A percentile compares a stretch with the other conserved stretches of the same genome.
These are phyloP conservation scores for Corymbia calophylla DNA, from an alignment of 441 rosid genomes.

Conservation along the genomic window DNA sequence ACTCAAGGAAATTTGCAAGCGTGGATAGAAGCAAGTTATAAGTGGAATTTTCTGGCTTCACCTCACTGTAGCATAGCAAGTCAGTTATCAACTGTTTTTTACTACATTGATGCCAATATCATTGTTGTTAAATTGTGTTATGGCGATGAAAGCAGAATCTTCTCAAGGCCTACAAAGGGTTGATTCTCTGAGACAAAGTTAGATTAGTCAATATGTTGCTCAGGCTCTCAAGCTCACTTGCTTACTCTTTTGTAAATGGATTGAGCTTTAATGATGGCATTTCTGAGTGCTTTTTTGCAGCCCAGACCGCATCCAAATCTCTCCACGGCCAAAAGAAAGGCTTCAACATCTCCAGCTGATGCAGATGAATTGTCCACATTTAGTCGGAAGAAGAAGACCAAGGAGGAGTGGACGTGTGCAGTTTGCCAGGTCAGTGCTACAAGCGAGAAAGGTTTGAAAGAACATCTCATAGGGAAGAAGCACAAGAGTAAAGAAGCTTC, in stretches of 20 bases:
- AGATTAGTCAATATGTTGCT: not conserved
- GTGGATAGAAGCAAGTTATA: not conserved
- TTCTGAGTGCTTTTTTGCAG: constrained; percentile 22
- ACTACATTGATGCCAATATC: not conserved
- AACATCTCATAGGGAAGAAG: constrained; percentile 34
- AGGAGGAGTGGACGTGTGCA: constrained; percentile 45
- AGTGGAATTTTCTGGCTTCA: not conserved
- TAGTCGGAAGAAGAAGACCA: constrained; percentile 17
- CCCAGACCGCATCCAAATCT: constrained; percentile 32
- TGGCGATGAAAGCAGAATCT: not conserved
- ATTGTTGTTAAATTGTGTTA: not conserved
- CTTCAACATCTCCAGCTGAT: constrained; percentile 9
- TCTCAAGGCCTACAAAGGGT: not conserved
- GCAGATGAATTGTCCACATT: constrained; percentile 1
- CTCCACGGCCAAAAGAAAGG: constrained; percentile 32
- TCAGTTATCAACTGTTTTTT: not conserved
- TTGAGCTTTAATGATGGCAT: not conserved
- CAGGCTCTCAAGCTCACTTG: not conserved
- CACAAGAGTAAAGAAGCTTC: constrained; percentile 33
- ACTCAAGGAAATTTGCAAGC: not conserved
- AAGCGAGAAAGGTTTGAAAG: constrained; percentile 28
- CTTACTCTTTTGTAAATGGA: not conserved
- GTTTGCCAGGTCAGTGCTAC: constrained; percentile 32
- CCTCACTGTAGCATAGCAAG: not conserved
- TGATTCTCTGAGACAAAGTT: not conserved